Percentiles rank a stretch among this genome's conserved stretches.
phyloP scores from a whole-genome alignment of 2,329 filamentous ascomycete genomes.

The Arachnopeziza araneosa region DNA sequence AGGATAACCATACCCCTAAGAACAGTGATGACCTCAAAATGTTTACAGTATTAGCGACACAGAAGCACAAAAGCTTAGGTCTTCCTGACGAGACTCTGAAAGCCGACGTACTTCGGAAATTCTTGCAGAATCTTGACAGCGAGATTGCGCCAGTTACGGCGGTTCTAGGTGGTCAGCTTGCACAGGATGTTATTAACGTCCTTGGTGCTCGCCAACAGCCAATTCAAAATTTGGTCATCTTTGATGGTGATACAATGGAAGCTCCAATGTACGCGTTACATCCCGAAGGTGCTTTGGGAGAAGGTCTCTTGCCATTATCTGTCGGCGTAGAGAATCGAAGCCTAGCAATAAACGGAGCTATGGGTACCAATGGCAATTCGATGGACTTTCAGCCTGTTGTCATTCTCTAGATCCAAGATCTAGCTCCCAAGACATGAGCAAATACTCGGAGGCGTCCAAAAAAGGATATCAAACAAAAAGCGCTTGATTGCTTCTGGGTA shows the following conservation, averaged over 20 bases:
- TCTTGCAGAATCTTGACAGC: slow-evolving; percentile 78
- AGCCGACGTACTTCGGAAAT: slow-evolving; percentile 71
- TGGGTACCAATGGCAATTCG: slow-evolving; percentile 7
- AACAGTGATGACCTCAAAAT: slow-evolving; percentile 61
- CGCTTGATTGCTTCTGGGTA: no score
- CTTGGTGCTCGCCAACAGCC: slow-evolving; percentile 87
- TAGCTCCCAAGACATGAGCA: background rate
- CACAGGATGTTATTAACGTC: slow-evolving; percentile 97
- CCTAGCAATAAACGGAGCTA: background rate
- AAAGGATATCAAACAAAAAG: no score
- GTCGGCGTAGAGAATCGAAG: background rate
- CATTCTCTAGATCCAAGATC: background rate
- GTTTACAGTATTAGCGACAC: slow-evolving; percentile 73
- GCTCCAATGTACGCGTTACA: slow-evolving; percentile 79
- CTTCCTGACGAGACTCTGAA: slow-evolving; percentile 62
- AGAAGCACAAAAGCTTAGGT: slow-evolving; percentile 70
- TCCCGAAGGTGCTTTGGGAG: slow-evolving; percentile 54
- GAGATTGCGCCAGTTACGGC: slow-evolving; percentile 85
- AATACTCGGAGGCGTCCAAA: no score
- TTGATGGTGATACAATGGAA: slow-evolving; percentile 77
- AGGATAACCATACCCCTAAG: slow-evolving; percentile 48
- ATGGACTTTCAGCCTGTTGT: slow-evolving; percentile 17
- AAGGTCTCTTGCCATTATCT: slow-evolving; percentile 37
- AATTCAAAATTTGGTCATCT: slow-evolving; percentile 89
- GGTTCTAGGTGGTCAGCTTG: slow-evolving; percentile 82